These are phyloP conservation scores for Perkinsus olseni DNA, from an alignment of 169 alveolate genomes.

Conservation along the genomic window DNA sequence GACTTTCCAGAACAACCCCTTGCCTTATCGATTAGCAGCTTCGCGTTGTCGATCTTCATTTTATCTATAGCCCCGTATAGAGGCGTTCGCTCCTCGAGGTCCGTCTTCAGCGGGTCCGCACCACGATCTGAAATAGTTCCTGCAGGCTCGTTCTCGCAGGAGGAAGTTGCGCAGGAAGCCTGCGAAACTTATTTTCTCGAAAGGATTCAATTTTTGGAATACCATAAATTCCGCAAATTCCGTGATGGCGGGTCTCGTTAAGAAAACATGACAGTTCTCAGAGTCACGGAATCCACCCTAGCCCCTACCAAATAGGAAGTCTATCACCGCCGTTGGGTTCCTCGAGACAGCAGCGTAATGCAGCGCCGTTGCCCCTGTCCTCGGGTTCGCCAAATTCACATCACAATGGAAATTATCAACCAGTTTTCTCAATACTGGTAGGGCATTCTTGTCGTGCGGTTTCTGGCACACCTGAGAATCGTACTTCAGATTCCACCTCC, in stretches of 20 bases:
- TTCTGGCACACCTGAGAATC: background rate
- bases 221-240: too few relatives aligned
- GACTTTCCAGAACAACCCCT: background rate
- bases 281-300: too few relatives aligned
- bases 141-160: too few relatives aligned
- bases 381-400: background rate
- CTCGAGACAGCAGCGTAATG: background rate
- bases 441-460: background rate
- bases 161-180: too few relatives aligned
- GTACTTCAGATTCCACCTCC: background rate
- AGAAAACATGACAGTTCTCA: background rate
- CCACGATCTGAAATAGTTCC: background rate
- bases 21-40: background rate
- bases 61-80: background rate
- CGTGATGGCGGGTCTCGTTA: too few relatives aligned
- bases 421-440: background rate
- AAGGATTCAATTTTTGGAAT: too few relatives aligned
- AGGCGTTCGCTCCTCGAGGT: background rate
- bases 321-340: background rate
- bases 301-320: background rate
- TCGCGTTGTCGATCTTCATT: background rate
- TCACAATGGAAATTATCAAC: background rate
- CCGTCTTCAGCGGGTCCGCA: background rate
- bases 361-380: background rate
- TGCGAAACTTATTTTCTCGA: too few relatives aligned